These are phyloP conservation scores for Xylaria cubensis DNA, from an alignment of 495 filamentous ascomycete species.

Conservation along the genomic window DNA sequence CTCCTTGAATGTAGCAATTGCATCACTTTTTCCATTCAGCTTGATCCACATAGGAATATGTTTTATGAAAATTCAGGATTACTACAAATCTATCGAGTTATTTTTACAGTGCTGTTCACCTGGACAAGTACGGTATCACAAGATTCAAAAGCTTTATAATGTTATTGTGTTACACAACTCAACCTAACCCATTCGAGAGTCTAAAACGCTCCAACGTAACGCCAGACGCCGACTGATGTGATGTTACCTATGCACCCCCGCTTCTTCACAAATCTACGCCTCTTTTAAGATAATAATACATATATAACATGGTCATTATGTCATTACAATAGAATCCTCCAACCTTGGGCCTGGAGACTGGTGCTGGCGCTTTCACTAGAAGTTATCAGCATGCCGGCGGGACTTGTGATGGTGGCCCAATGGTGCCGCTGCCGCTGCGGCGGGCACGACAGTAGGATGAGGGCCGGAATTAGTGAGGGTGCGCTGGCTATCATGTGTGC, in stretches of 20 bases:
- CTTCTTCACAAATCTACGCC: constrained; percentile 4
- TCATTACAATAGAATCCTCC: constrained; percentile 5
- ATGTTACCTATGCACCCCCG: neutral
- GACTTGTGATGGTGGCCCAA: neutral
- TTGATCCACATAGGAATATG: neutral
- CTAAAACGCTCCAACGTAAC: neutral
- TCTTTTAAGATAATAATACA: neutral
- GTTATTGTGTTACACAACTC: neutral
- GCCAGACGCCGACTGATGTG: neutral
- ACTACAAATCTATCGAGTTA: too few relatives aligned
- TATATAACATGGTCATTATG: constrained; percentile 10
- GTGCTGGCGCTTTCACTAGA: constrained; percentile 1
- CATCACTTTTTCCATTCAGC: neutral
- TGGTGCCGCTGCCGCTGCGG: constrained; percentile 12
- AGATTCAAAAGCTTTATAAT: neutral
- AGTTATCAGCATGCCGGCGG: constrained; percentile 17
- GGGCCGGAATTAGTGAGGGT: constrained; percentile 27
- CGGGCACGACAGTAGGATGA: constrained; percentile 14
- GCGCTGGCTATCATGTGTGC: constrained; percentile 36
- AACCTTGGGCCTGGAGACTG: neutral
- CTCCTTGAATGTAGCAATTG: neutral
- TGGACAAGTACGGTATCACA: neutral
- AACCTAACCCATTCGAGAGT: neutral
- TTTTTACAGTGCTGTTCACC: neutral
- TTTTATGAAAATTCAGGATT: neutral